A percentile compares a stretch with the other conserved stretches of the same genome.
phyloP scores from a whole-genome alignment of 805 yeast genomes.

The Isabelozyma pseudorhagii region DNA sequence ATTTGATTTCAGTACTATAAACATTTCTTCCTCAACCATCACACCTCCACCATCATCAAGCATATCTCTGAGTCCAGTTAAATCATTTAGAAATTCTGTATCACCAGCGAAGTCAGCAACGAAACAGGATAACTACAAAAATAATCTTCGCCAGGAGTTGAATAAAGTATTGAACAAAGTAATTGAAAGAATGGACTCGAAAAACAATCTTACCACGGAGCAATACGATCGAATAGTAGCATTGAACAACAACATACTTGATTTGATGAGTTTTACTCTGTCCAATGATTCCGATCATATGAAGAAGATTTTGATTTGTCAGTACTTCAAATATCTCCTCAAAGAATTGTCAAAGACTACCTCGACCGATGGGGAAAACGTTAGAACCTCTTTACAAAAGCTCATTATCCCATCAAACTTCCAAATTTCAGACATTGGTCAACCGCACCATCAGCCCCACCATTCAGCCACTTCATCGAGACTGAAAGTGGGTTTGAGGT shows the following conservation, averaged over 20 bases:
- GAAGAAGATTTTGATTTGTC: slow-evolving; percentile 31
- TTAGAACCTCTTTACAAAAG: slow-evolving; percentile 21
- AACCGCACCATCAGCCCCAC: slow-evolving; percentile 1
- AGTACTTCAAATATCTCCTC: slow-evolving; percentile 36
- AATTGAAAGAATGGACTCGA: slow-evolving; percentile 34
- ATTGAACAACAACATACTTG: slow-evolving; percentile 33
- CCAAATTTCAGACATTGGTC: not conserved
- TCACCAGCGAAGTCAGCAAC: slow-evolving; percentile 14
- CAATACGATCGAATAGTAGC: slow-evolving; percentile 36
- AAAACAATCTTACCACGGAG: slow-evolving; percentile 25
- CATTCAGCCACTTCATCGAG: not conserved
- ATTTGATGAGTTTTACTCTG: slow-evolving; percentile 20
- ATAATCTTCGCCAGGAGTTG: slow-evolving; percentile 21
- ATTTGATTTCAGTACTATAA: slow-evolving; percentile 37
- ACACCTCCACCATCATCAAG: slow-evolving; percentile 4
- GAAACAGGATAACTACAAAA: slow-evolving; percentile 13
- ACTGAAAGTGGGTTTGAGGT: slow-evolving; percentile 6
- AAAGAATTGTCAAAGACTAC: slow-evolving; percentile 29
- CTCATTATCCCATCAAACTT: slow-evolving; percentile 33
- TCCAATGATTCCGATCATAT: slow-evolving; percentile 12
- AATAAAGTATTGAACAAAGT: slow-evolving; percentile 39
- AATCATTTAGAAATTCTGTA: slow-evolving; percentile 8
- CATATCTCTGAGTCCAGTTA: slow-evolving; percentile 7
- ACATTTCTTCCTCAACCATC: slow-evolving; percentile 2
- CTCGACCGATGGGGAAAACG: not conserved